These are phyloP conservation scores for Calamus simplicifolius DNA, from an alignment of 176 grass and related monocot species.

Conservation along the genomic window DNA sequence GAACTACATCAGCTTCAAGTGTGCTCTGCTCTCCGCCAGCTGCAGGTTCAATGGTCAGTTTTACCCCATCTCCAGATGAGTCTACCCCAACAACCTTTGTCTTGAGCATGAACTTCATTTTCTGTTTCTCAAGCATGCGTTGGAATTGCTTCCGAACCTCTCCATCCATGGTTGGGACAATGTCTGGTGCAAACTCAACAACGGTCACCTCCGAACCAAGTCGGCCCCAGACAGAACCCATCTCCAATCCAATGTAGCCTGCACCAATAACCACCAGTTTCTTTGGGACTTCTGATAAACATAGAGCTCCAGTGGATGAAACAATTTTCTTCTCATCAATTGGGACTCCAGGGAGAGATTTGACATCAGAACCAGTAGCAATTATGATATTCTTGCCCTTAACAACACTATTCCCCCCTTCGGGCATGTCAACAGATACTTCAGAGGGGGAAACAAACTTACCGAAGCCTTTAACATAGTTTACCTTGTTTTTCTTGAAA, in stretches of 20 bases:
- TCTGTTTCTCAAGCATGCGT: slow-evolving; percentile 96
- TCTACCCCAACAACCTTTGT: slow-evolving; percentile 88
- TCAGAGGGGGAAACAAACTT: slow-evolving; percentile 81
- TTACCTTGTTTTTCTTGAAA: slow-evolving; percentile 98
- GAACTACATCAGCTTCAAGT: slow-evolving; percentile 87
- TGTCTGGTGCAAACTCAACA: slow-evolving; percentile 90
- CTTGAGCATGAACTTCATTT: slow-evolving; percentile 99
- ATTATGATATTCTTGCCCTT: slow-evolving; percentile 90
- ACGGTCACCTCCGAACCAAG: slow-evolving; percentile 93
- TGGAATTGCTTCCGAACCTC: slow-evolving; percentile 95
- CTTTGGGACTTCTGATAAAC: slow-evolving; percentile 70
- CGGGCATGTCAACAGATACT: slow-evolving; percentile 79
- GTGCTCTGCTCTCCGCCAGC: slow-evolving; percentile 76
- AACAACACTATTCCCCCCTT: slow-evolving; percentile 69
- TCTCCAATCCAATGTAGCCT: slow-evolving; percentile 96
- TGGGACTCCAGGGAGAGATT: slow-evolving; percentile 79
- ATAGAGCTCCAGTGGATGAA: slow-evolving; percentile 89
- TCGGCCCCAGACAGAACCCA: slow-evolving; percentile 97
- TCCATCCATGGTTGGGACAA: slow-evolving; percentile 94
- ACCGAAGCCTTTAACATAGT: slow-evolving; percentile 84
- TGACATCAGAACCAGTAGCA: slow-evolving; percentile 93
- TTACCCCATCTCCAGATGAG: slow-evolving; percentile 72
- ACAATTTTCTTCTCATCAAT: slow-evolving; percentile 99
- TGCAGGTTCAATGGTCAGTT: slow-evolving; percentile 72
- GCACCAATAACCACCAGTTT: slow-evolving; percentile 94